A percentile compares a stretch with the other conserved stretches of the same genome.
These are phyloP conservation scores for Dunaliella primolecta DNA, from an alignment of 139 green algal species.

Conservation along the genomic window DNA sequence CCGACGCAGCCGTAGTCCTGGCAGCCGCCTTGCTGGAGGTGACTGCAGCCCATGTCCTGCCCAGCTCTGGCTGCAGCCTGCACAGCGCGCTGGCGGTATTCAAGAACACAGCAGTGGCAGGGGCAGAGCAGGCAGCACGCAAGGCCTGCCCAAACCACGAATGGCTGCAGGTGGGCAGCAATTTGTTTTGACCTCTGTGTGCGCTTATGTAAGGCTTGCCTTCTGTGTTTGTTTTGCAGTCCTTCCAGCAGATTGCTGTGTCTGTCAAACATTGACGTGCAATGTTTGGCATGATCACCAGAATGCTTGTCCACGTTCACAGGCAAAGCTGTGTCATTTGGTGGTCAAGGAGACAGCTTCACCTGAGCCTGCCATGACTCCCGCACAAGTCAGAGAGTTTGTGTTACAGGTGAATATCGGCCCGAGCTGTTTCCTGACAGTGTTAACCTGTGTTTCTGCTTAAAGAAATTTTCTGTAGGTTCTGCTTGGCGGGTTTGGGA, in stretches of 20 bases:
- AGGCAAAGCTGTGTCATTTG: background rate
- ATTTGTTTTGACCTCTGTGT: too few relatives aligned
- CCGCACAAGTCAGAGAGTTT: background rate
- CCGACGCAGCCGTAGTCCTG: background rate
- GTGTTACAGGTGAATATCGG: constrained; percentile 3
- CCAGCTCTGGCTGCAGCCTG: background rate
- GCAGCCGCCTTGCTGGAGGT: constrained; percentile 12
- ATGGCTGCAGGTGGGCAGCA: constrained; percentile 20
- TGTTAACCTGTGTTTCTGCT: too few relatives aligned
- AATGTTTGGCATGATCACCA: too few relatives aligned
- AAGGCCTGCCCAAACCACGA: background rate
- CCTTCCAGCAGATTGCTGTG: too few relatives aligned
- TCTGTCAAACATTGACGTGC: too few relatives aligned
- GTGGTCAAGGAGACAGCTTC: constrained; percentile 1
- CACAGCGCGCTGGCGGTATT: background rate
- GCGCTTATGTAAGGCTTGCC: too few relatives aligned
- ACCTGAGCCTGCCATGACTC: background rate
- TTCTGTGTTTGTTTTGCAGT: too few relatives aligned
- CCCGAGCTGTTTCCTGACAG: too few relatives aligned
- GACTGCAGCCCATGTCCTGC: background rate
- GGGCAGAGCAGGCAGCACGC: background rate
- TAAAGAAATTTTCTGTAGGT: too few relatives aligned
- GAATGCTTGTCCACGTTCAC: too few relatives aligned
- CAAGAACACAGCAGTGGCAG: constrained; percentile 11
- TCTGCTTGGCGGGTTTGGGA: too few relatives aligned